These are phyloP conservation scores for Paecilomyces sp. DNA, from an alignment of 2,329 filamentous ascomycete genomes.

Conservation along the genomic window DNA sequence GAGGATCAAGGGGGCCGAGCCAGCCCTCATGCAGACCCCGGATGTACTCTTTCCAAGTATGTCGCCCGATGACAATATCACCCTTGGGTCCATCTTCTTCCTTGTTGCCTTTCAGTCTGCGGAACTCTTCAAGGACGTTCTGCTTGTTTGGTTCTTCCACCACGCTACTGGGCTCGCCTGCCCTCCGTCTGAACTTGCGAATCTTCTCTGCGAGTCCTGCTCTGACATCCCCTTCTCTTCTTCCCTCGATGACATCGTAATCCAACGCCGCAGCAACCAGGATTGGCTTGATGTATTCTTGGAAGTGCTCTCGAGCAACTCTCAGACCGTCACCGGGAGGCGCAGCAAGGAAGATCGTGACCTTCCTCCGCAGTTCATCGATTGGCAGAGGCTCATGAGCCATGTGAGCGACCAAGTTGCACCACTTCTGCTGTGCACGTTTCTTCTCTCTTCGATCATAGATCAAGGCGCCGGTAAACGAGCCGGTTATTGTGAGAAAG, in stretches of 20 bases:
- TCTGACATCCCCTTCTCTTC: slow-evolving; percentile 85
- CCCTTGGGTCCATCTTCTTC: slow-evolving; percentile 70
- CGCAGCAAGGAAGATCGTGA: slow-evolving; percentile 78
- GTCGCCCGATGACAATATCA: slow-evolving; percentile 81
- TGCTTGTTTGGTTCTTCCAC: slow-evolving; percentile 46
- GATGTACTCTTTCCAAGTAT: slow-evolving; percentile 97
- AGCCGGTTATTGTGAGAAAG: slow-evolving; percentile 72
- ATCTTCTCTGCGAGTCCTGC: slow-evolving; percentile 82
- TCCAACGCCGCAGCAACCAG: slow-evolving; percentile 84
- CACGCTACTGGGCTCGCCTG: slow-evolving; percentile 46
- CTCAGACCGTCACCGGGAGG: slow-evolving; percentile 82
- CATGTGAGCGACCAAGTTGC: slow-evolving; percentile 74
- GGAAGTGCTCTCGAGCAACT: slow-evolving; percentile 85
- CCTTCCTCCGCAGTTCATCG: slow-evolving; percentile 68
- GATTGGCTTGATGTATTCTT: slow-evolving; percentile 91
- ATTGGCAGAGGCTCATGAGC: slow-evolving; percentile 67
- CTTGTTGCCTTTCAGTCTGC: slow-evolving; percentile 59
- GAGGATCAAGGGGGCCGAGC: slow-evolving; percentile 69
- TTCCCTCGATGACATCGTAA: slow-evolving; percentile 91
- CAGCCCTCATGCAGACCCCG: slow-evolving; percentile 92
- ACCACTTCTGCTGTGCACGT: slow-evolving; percentile 79
- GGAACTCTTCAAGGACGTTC: slow-evolving; percentile 54
- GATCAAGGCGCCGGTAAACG: slow-evolving; percentile 71
- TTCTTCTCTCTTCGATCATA: slow-evolving; percentile 93
- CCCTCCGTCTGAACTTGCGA: slow-evolving; percentile 56